Conservation (phyloP, 176 grass and related monocot species). For the Oryza officinalis region DNA sequence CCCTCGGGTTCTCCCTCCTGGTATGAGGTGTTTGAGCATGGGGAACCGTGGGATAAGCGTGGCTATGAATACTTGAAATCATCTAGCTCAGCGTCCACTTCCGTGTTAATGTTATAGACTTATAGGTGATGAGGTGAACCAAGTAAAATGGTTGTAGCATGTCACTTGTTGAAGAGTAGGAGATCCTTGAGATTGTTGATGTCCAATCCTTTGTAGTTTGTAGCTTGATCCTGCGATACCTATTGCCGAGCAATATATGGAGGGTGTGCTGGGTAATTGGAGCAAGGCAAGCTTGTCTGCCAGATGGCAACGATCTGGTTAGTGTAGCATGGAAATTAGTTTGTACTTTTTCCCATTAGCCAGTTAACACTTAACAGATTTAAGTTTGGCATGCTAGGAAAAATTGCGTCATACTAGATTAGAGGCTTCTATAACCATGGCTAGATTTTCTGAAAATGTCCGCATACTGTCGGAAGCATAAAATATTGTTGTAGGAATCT, state of each 20-base stretch:
- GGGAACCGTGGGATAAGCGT: not conserved
- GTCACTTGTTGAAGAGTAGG: not conserved
- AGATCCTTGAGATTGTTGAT: not conserved
- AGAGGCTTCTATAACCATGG: not conserved
- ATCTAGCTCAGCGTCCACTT: slow-evolving; percentile 8
- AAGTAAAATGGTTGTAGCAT: slow-evolving; percentile 1
- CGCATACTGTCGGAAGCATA: not conserved
- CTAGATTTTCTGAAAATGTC: not conserved
- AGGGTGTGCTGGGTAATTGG: not conserved
- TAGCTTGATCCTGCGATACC: not conserved
- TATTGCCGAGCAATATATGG: not conserved
- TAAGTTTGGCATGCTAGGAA: not conserved
- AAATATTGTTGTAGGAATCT: not conserved
- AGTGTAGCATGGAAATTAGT: not conserved
- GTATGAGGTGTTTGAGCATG: not conserved
- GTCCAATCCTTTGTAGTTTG: not conserved
- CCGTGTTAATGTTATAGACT: not conserved
- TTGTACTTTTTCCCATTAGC: not conserved
- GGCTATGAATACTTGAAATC: not conserved
- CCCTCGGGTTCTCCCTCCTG: not conserved
- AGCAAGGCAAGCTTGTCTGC: not conserved
- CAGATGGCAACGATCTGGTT: not conserved
- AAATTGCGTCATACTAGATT: not conserved
- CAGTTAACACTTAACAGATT: not conserved
- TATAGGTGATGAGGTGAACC: not conserved